Base-by-base conservation (phyloP, 1,139 yeast species). In the Torulaspora pretoriensis region DNA sequence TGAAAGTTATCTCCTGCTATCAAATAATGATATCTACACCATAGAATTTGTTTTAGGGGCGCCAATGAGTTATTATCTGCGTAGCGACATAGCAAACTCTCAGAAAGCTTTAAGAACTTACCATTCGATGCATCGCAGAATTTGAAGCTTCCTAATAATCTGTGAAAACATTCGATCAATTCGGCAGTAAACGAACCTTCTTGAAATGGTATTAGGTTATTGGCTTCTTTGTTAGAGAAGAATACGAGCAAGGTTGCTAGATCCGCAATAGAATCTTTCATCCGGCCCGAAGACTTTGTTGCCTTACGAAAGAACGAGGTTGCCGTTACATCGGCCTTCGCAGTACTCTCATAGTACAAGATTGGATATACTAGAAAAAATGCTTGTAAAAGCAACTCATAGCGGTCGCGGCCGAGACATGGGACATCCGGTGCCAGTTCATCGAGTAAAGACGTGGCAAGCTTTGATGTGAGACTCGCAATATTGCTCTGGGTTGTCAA, bases 11-110 rank as follows among this genome's bases (percentile, higher is more conserved):
- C 88, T 17, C 79, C 71, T 1, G 81, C 70, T 2, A 88, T 68
- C 2, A 73, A 69, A 46, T 86, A 73, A 35, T 87, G 95, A 57
- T 83, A 88, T 9, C 87, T 73, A 61, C 98, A 92, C 50, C 80
- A 74, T 17, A 92, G 68, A 27, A 88, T 72, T 57, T 92, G 97
- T 8, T 86, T 89, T 88, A 35, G 72, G 68, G 48, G 83, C 81
- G 31, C 68, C 63, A 61, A 61, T 1, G 75, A 69, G 7, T 70
- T 73, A 2, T 60, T 56, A 57, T 75, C 68, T 7, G 73, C 68
- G 23, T 75, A 65, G 1, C 68, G 57, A 4, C 80, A 67, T 22
- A 88, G 66, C 14, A 76, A 70, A 13, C 71, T 71, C 53, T 88
- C 83, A 1, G 83, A 70, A 35, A 84, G 66, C 25, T 72, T 72